Evolutionary conservation across 305 asterid species (phyloP), one percentile per base, ranked within the genome.

Genomic region (Fraxinus greggii): DNA sequence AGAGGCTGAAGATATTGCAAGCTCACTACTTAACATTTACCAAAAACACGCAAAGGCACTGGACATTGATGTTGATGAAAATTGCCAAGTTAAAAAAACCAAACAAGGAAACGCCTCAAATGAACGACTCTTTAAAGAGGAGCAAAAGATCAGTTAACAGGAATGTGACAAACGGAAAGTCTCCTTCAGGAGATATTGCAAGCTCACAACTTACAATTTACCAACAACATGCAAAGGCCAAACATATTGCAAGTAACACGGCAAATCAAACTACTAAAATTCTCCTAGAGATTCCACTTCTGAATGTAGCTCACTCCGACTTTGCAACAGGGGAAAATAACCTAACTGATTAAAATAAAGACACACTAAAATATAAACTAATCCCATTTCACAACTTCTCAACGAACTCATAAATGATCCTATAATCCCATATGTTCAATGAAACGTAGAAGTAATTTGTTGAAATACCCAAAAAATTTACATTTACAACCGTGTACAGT

Each of bases 101-200:
- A 23, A 83, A 79, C 33, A 86, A 79, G 48, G 91, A 82, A 81
- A 80, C 26, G 33, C 5, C 82, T 76, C 78, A 74, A 77, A 91
- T 86, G 82, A 86, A 84, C 59, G 89, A 76, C 8, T 31, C 92
- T 35, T 85, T 77, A 29, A 86, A 81, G 75, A 90, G 76, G 86
- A 78, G 79, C 69, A 84, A 81, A 85, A 84, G 84, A 84, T 87
- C 90, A 42, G 87, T 76, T 79, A 84, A 83, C 76, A 90, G 88
- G 87, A 87, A 38, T 54, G 83, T 84, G 77, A 81, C 89, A 24
- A 86, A 31, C 80, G 24, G 90, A 9, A 91, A 87, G 78, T 67
- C 92, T 70, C 83, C 65, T 72, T 70, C 82, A n/a, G 92, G 87
- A 83, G 78, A 15, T 3, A 45, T 45, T 15, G 56, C 56, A 45